Evolutionary conservation across 176 grass and related monocot genomes (phyloP).

Genomic region (Zoysia pacifica): DNA sequence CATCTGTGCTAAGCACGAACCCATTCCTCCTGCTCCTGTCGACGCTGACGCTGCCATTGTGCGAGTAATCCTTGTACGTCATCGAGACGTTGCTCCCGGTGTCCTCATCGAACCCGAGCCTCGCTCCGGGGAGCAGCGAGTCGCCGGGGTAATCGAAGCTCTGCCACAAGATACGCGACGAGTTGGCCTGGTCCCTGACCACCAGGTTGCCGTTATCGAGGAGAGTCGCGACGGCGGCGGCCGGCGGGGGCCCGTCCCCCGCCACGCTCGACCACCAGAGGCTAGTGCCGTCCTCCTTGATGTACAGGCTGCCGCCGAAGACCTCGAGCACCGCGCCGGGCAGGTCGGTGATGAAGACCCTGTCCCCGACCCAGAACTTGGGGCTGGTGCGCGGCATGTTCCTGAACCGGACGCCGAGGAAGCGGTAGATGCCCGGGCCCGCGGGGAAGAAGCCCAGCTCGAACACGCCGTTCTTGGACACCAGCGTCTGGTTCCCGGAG

Average conservation of each 20-base stretch:
- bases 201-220: slow-evolving; percentile 30
- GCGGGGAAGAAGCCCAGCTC: slow-evolving; percentile 28
- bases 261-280: slow-evolving; percentile 9
- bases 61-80: neutral
- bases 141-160: slow-evolving; percentile 55
- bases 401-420: slow-evolving; percentile 33
- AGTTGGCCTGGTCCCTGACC: slow-evolving; percentile 26
- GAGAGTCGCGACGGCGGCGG: neutral
- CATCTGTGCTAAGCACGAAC: slow-evolving; percentile 49
- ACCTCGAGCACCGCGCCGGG: neutral
- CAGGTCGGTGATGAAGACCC: slow-evolving; percentile 19
- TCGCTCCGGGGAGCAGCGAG: slow-evolving; percentile 49
- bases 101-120: slow-evolving; percentile 45
- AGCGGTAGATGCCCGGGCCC: slow-evolving; percentile 4
- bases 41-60: slow-evolving; percentile 46
- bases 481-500: slow-evolving; percentile 23
- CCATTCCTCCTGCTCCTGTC: slow-evolving; percentile 32
- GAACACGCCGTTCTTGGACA: slow-evolving; percentile 40
- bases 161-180: slow-evolving; percentile 41
- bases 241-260: neutral
- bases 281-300: neutral
- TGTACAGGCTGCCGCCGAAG: slow-evolving; percentile 16
- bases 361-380: slow-evolving; percentile 16
- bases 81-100: slow-evolving; percentile 47
- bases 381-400: slow-evolving; percentile 25